Conservation (phyloP, 2,329 filamentous ascomycete genomes). For the Bisporella sp. region DNA sequence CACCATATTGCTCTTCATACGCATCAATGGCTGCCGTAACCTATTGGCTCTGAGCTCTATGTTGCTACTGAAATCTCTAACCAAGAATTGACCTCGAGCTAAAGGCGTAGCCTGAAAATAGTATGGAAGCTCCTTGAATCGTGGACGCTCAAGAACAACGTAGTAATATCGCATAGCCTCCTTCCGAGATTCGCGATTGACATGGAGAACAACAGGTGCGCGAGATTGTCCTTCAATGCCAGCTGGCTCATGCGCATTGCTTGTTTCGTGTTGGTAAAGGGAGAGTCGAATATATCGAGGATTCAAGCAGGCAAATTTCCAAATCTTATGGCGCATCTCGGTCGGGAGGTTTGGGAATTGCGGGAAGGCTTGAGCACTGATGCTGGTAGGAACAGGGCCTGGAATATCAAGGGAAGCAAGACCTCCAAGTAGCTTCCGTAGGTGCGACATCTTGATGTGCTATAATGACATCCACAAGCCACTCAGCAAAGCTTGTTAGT, state of each 20-base stretch:
- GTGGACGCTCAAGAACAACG: neutral
- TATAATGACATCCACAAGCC: neutral
- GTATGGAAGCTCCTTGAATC: neutral
- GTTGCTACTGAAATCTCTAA: neutral
- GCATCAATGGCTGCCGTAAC: neutral
- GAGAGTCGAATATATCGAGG: neutral
- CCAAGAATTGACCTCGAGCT: neutral
- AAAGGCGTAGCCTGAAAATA: too few species aligned
- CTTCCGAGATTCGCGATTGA: neutral
- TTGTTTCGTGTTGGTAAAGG: neutral
- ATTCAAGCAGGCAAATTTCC: neutral
- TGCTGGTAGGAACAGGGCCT: neutral
- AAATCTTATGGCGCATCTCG: neutral
- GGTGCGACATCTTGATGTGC: neutral
- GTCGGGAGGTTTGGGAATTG: neutral
- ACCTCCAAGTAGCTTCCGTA: neutral
- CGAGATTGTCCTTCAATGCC: neutral
- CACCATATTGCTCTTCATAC: neutral
- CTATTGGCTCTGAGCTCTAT: neutral
- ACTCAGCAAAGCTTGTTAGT: neutral
- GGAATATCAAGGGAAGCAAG: neutral
- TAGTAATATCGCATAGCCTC: neutral
- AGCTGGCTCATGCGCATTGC: neutral
- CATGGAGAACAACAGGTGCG: neutral
- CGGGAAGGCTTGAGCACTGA: neutral